Evolutionary conservation across 345 rosid genomes (phyloP), one percentile per base, ranked within the genome.

Genomic region (Gossypium longicalyx): DNA sequence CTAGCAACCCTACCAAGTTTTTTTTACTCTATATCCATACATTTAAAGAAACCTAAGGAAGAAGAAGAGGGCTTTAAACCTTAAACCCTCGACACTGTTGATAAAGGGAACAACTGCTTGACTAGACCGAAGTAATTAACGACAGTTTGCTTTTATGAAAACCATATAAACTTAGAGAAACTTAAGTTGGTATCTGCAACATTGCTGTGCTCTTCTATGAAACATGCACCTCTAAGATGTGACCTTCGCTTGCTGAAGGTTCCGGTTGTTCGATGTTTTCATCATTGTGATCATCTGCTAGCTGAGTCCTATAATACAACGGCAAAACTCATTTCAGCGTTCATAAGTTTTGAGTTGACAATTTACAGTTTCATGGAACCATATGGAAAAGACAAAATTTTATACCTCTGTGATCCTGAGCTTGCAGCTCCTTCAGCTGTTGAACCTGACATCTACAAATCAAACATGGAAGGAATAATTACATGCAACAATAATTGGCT

Each of bases 401-500:
- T 15, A 66, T 74, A 70, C 78, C 78, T 63, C 29, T 74, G 58
- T 56, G 27, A 10, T 69, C 29, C 45, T 1, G 51, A 60, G 63
- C 17, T 61, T 38, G 5, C 52, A 20, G 60, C 9, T n/a, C 22
- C 73, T 70, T 57, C 62, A 9, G 17, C 27, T 12, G 70, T 51
- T 52, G 43, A 62, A 67, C 51, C 45, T 19, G 27, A 51, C 27
- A 45, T 44, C 78, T 63, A 70, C 11, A 12, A 13, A 68, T 23
- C 7, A 70, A 63, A 45, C 22, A 70, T 62, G 56, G 43, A 53
- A 34, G 73, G 60, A 69, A 22, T 54, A 54, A 56, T n/a, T 41
- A 49, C 51, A 19, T 71, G 63, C 19, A 53, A 54, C 34, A 56
- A n/a, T 20, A 71, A 51, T 52, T 27, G 25, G 19, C 47, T 2